Evolutionary conservation across 2,329 filamentous ascomycete species (phyloP).

Genomic region (Aspergillus melleus): DNA sequence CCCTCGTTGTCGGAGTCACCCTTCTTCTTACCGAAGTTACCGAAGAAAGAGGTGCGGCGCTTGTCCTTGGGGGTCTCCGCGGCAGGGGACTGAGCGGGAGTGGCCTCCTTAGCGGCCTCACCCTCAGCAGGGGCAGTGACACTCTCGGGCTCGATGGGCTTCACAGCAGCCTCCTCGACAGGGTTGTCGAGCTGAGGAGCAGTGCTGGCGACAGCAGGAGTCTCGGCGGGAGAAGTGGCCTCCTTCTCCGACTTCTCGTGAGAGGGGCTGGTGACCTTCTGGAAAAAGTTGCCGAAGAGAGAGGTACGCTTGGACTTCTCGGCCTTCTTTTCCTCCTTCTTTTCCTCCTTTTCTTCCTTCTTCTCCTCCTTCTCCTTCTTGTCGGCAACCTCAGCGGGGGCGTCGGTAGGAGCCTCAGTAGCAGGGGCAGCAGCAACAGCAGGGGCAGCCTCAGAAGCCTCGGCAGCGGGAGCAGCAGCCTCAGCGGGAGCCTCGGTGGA

Average conservation of each 20-base stretch:
- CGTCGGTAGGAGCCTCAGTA: slow-evolving; percentile 29
- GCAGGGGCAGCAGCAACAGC: slow-evolving; percentile 48
- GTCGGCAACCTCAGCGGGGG: slow-evolving; percentile 22
- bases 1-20: slow-evolving; percentile 49
- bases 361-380: slow-evolving; percentile 43
- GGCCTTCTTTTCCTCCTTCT: slow-evolving; percentile 26
- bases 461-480: slow-evolving; percentile 16
- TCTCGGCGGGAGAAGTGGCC: slow-evolving; percentile 49
- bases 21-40: slow-evolving; percentile 54
- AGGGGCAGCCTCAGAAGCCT: slow-evolving; percentile 36
- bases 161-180: slow-evolving; percentile 38
- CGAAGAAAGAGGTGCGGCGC: slow-evolving; percentile 56
- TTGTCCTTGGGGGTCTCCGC: slow-evolving; percentile 45
- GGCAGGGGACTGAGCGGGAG: slow-evolving; percentile 31
- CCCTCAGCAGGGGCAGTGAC: slow-evolving; percentile 47
- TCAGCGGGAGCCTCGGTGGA: slow-evolving; percentile 12
- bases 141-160: slow-evolving; percentile 43
- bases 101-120: slow-evolving; percentile 34
- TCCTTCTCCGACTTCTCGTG: slow-evolving; percentile 51
- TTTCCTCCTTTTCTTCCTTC: slow-evolving; percentile 43
- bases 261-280: slow-evolving; percentile 60
- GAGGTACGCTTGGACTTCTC: slow-evolving; percentile 76
- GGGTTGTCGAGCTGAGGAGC: slow-evolving; percentile 51
- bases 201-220: slow-evolving; percentile 47
- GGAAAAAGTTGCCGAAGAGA: slow-evolving; percentile 74